Percentiles rank a stretch among this genome's conserved stretches.
phyloP scores from a whole-genome alignment of 2,329 filamentous ascomycete species.

The Akanthomyces lecanii region DNA sequence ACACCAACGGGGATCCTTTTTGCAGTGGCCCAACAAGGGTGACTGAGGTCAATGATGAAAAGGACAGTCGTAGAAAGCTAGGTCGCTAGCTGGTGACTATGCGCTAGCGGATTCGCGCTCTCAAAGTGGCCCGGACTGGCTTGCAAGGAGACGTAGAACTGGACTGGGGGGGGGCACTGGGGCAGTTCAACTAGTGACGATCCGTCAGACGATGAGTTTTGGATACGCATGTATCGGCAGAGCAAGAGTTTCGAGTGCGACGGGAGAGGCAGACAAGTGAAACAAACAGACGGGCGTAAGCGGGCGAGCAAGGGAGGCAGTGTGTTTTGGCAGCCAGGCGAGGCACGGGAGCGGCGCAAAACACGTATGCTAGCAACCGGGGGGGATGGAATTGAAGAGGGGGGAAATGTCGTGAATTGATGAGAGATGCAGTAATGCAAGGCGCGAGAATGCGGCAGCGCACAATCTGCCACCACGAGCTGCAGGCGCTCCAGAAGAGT shows the following conservation, averaged over 20 bases:
- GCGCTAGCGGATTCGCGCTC: conserved; percentile 8
- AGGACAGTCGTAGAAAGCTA: background rate
- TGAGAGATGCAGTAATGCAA: background rate
- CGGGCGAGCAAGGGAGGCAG: background rate
- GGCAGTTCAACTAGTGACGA: conserved; percentile 11
- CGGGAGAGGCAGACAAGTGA: background rate
- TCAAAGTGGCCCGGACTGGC: conserved; percentile 3
- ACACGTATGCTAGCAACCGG: background rate
- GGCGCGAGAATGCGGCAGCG: background rate
- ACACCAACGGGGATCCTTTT: background rate
- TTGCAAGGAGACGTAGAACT: conserved; percentile 16
- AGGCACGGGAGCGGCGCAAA: background rate
- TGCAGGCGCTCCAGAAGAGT: background rate
- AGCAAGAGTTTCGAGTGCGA: conserved; percentile 7
- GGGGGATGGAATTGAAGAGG: background rate
- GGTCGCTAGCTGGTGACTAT: background rate
- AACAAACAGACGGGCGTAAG: conserved; percentile 2
- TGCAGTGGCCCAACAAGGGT: background rate
- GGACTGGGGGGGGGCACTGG: background rate
- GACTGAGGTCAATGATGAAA: conserved; percentile 4
- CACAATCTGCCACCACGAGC: too few species aligned
- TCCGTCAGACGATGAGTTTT: conserved; percentile 17
- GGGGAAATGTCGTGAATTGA: background rate
- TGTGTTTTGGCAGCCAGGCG: background rate
- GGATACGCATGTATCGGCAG: conserved; percentile 6